Percentiles rank a stretch among this genome's conserved stretches.
Evolutionary conservation across 257 asterid genomes (phyloP).

Genomic region (Lycium ferocissimum): DNA sequence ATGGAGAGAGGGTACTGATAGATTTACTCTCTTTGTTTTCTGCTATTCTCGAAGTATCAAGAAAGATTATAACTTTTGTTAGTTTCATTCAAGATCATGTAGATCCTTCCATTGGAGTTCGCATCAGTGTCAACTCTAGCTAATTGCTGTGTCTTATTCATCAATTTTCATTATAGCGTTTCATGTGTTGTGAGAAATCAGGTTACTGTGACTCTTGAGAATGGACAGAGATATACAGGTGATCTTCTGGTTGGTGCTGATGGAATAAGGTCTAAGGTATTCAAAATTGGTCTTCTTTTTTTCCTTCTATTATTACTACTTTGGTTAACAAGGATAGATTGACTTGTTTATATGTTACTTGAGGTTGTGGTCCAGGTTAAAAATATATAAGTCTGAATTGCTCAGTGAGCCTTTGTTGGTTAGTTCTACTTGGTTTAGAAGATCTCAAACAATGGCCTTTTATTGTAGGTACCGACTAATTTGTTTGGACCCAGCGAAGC

Average conservation of each 20-base stretch:
- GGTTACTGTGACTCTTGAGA: conserved; percentile 83
- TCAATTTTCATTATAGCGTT: neutral
- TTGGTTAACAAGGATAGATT: neutral
- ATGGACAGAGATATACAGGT: conserved; percentile 71
- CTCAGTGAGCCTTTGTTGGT: neutral
- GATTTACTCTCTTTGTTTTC: neutral
- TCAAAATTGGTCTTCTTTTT: neutral
- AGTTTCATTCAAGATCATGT: neutral
- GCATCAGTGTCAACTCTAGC: neutral
- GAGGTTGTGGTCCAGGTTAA: neutral
- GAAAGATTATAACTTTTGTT: conserved; percentile 5
- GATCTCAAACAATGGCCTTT: neutral
- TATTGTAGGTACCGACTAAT: conserved; percentile 67
- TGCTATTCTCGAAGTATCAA: neutral
- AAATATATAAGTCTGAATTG: neutral
- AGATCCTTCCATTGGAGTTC: neutral
- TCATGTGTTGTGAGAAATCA: conserved; percentile 36
- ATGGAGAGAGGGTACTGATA: conserved; percentile 69
- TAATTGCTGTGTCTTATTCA: neutral
- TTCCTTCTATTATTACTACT: neutral
- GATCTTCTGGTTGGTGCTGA: conserved; percentile 98
- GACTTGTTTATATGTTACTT: neutral
- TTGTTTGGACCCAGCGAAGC: conserved; percentile 75
- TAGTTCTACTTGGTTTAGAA: neutral
- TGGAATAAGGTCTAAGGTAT: conserved; percentile 94